Conservation (phyloP, 1,284 basidiomycete species). For the Ustilago xerochloae region DNA sequence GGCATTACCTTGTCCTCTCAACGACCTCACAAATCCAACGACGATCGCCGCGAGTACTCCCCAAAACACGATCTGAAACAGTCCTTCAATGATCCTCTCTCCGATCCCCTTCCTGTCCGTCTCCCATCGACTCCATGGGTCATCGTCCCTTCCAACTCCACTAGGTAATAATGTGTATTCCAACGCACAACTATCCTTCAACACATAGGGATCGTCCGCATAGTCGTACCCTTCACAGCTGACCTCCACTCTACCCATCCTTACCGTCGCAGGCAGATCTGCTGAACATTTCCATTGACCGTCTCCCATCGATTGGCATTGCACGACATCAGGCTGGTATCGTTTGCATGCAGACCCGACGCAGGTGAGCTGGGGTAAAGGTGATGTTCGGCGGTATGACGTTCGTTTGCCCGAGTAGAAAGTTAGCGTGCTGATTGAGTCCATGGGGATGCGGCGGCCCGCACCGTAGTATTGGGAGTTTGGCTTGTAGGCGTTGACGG, state of each 20-base stretch:
- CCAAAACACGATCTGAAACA: constrained; percentile 75
- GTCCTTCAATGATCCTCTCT: constrained; percentile 61
- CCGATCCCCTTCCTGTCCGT: constrained; percentile 22
- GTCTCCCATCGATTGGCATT: constrained; percentile 83
- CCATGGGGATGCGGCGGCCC: constrained; percentile 31
- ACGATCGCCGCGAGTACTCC: constrained; percentile 58
- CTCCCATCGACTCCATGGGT: constrained; percentile 8
- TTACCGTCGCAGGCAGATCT: constrained; percentile 81
- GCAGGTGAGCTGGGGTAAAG: constrained; percentile 83
- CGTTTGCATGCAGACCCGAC: constrained; percentile 79
- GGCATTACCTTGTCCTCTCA: neutral
- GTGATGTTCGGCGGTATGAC: constrained; percentile 74
- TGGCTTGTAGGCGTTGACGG: constrained; percentile 5
- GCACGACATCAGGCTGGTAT: constrained; percentile 85
- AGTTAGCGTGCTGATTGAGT: constrained; percentile 77
- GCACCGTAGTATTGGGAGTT: constrained; percentile 32
- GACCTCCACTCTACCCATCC: constrained; percentile 84
- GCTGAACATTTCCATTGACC: constrained; percentile 77
- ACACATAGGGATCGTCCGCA: constrained; percentile 82
- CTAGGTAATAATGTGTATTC: constrained; percentile 43
- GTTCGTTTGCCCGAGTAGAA: constrained; percentile 81
- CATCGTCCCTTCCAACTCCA: constrained; percentile 18
- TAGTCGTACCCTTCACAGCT: constrained; percentile 87
- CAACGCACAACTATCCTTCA: constrained; percentile 72
- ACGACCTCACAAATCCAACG: constrained; percentile 28